phyloP scores from a whole-genome alignment of 441 rosid species.

The Erodium chrysanthum region DNA sequence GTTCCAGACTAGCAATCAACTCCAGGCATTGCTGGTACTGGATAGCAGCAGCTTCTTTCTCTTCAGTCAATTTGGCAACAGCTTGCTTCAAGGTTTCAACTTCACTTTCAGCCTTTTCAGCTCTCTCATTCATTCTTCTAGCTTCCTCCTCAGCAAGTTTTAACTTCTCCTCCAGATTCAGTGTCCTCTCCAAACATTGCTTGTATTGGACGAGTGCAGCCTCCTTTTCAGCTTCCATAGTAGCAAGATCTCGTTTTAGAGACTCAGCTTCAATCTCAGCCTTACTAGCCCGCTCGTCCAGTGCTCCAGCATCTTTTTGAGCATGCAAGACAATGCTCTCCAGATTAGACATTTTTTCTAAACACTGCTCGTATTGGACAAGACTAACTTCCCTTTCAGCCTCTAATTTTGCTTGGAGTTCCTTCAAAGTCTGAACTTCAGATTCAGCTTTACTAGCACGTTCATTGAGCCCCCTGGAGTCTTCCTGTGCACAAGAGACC shows the following conservation, averaged over 20 bases:
- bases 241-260: constrained; percentile 44
- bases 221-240: constrained; percentile 58
- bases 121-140: constrained; percentile 34
- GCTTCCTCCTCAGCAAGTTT: constrained; percentile 50
- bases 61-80: constrained; percentile 46
- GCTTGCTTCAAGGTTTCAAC: constrained; percentile 54
- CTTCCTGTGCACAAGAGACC: constrained; percentile 57
- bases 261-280: constrained; percentile 48
- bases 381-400: constrained; percentile 48
- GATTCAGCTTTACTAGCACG: constrained; percentile 66
- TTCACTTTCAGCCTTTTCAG: constrained; percentile 56
- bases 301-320: constrained; percentile 50
- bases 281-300: constrained; percentile 43
- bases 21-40: constrained; percentile 66
- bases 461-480: constrained; percentile 44
- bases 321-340: constrained; percentile 43
- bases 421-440: constrained; percentile 59
- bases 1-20: constrained; percentile 54
- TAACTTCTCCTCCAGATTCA: constrained; percentile 52
- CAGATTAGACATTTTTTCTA: constrained; percentile 53
- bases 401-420: constrained; percentile 43
- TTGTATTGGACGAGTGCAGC: constrained; percentile 41
- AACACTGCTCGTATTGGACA: constrained; percentile 59
- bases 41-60: constrained; percentile 56
- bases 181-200: constrained; percentile 47